Conservation (phyloP, 352 stramenopile genomes). For the Nothophytophthora sp. region DNA sequence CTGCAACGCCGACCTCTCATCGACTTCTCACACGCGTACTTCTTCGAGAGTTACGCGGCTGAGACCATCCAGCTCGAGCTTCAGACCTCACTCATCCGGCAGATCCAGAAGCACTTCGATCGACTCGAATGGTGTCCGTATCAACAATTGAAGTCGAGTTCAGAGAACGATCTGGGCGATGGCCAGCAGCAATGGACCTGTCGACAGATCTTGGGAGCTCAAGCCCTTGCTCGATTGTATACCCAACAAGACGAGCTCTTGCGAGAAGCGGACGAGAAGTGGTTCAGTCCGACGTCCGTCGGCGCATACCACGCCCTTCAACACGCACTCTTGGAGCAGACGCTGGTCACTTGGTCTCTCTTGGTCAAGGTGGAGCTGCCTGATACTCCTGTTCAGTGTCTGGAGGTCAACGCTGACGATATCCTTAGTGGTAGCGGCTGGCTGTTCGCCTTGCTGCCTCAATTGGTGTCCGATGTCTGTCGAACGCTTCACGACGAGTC, state of each 20-base stretch:
- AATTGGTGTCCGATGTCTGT: slow-evolving; percentile 30
- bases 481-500: slow-evolving; percentile 13
- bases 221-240: slow-evolving; percentile 16
- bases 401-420: slow-evolving; percentile 29
- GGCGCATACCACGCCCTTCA: slow-evolving; percentile 37
- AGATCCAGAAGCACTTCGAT: slow-evolving; percentile 33
- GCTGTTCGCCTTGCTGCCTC: slow-evolving; percentile 32
- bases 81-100: slow-evolving; percentile 33
- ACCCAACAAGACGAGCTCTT: slow-evolving; percentile 18
- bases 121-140: slow-evolving; percentile 9
- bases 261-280: slow-evolving; percentile 32
- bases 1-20: slow-evolving; percentile 38
- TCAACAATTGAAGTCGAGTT: slow-evolving; percentile 7
- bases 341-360: slow-evolving; percentile 47
- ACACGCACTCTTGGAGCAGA: slow-evolving; percentile 44
- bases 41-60: slow-evolving; percentile 54
- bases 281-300: slow-evolving; percentile 30
- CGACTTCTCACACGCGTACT: slow-evolving; percentile 57
- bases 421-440: slow-evolving; percentile 31
- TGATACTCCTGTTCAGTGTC: slow-evolving; percentile 15
- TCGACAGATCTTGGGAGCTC: slow-evolving; percentile 19
- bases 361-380: slow-evolving; percentile 41
- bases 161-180: not conserved
- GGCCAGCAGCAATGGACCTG: slow-evolving; percentile 18
- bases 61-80: slow-evolving; percentile 56